These are phyloP conservation scores for Canavalia gladiata DNA, from an alignment of 306 rosid genomes.

Conservation along the genomic window DNA sequence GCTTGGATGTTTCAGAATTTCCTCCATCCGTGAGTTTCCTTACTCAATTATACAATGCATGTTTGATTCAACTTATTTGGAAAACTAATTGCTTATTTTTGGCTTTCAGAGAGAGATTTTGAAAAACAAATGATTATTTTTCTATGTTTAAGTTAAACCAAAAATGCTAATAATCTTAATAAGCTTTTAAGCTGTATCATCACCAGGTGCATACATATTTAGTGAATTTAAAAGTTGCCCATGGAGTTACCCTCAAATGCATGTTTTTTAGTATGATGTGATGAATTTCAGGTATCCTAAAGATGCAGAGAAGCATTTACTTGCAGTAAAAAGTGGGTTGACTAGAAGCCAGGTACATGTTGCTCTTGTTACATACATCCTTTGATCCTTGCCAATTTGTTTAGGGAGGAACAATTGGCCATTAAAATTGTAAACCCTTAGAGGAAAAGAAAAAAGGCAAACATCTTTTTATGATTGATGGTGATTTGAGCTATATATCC, in stretches of 20 bases:
- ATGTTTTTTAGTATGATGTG: background rate
- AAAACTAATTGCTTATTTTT: background rate
- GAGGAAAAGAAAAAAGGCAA: background rate
- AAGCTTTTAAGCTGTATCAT: background rate
- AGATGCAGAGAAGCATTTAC: constrained; percentile 96
- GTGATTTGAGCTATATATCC: background rate
- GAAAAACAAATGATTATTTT: no score
- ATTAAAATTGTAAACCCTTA: background rate
- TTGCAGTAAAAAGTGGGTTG: constrained; percentile 92
- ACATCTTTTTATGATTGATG: background rate
- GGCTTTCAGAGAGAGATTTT: background rate
- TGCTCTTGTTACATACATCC: background rate
- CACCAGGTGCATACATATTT: background rate
- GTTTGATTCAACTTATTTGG: background rate
- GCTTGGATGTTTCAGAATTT: constrained; percentile 98
- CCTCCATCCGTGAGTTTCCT: constrained; percentile 86
- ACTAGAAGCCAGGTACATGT: constrained; percentile 83
- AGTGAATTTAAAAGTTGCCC: background rate
- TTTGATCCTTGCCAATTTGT: background rate
- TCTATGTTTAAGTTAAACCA: background rate
- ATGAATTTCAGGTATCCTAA: constrained; percentile 88
- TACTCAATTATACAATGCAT: background rate
- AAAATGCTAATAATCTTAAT: background rate
- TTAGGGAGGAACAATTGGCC: constrained; percentile 5
- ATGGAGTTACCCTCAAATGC: background rate